A percentile compares a stretch with the other conserved stretches of the same genome.
phyloP scores from a whole-genome alignment of 441 rosid genomes.

The Populus trichocarpa region DNA sequence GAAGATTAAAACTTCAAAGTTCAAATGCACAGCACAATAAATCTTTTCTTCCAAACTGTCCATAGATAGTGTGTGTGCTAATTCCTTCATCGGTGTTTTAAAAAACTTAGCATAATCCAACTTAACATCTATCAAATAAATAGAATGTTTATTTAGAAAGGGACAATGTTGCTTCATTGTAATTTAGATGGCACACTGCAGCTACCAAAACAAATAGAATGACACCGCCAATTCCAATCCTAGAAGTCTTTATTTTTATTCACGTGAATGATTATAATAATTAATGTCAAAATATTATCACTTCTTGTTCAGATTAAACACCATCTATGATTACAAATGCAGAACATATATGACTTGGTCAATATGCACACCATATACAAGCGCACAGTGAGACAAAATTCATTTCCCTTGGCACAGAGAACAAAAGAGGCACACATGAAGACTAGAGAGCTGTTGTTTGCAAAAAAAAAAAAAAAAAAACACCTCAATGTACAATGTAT shows the following conservation, averaged over 20 bases:
- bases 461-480: not conserved
- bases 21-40: too few species aligned
- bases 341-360: not conserved
- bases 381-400: not conserved
- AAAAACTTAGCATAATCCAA: too few species aligned
- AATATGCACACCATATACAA: not conserved
- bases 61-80: too few species aligned
- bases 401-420: not conserved
- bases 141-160: too few species aligned
- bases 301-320: not conserved
- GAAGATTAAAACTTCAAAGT: too few species aligned
- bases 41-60: too few species aligned
- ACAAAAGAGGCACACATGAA: not conserved
- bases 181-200: not conserved
- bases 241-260: not conserved
- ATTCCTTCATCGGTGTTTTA: too few species aligned
- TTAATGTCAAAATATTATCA: not conserved
- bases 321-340: not conserved
- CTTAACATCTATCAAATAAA: too few species aligned
- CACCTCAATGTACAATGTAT: not conserved
- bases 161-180: too few species aligned
- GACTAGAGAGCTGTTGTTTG: not conserved
- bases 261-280: not conserved
- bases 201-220: not conserved
- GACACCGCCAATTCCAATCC: not conserved